Conservation (phyloP, 257 asterid species). For the Avicennia marina region DNA sequence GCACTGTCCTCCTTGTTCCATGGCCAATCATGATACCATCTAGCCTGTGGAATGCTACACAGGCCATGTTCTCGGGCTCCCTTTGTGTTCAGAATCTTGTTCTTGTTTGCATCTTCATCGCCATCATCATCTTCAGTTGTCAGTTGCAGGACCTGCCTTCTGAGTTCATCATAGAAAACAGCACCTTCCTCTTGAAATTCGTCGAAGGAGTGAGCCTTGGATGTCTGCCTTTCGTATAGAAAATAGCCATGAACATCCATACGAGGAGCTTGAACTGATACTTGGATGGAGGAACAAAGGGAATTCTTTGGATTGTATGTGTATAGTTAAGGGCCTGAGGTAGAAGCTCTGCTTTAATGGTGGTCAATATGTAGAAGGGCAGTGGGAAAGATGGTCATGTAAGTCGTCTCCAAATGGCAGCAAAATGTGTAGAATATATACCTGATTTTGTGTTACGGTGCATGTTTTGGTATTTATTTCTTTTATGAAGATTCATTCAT, state of each 20-base stretch:
- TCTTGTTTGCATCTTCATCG: background rate
- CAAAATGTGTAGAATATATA: conserved; percentile 28
- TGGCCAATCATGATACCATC: conserved; percentile 40
- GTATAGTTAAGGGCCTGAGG: conserved; percentile 1
- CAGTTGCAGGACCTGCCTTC: conserved; percentile 41
- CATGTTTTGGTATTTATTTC: conserved; percentile 11
- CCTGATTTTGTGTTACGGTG: conserved; percentile 35
- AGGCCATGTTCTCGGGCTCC: conserved; percentile 9
- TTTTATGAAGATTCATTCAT: no score
- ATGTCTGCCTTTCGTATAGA: conserved; percentile 2
- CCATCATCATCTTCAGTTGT: conserved; percentile 51
- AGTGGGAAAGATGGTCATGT: conserved; percentile 17
- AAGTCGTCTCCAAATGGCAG: conserved; percentile 39
- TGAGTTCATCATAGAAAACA: conserved; percentile 45
- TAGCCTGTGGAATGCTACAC: background rate
- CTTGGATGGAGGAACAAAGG: background rate
- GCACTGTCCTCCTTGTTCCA: conserved; percentile 28
- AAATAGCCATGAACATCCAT: conserved; percentile 29
- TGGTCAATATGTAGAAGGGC: conserved; percentile 32
- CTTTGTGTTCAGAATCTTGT: background rate
- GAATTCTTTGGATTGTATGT: conserved; percentile 19
- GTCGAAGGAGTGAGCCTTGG: background rate
- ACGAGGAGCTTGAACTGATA: background rate
- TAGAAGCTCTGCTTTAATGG: conserved; percentile 20
- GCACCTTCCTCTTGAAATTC: conserved; percentile 42